Evolutionary conservation across 2,329 filamentous ascomycete genomes (phyloP).

Genomic region (Geosmithia flava): DNA sequence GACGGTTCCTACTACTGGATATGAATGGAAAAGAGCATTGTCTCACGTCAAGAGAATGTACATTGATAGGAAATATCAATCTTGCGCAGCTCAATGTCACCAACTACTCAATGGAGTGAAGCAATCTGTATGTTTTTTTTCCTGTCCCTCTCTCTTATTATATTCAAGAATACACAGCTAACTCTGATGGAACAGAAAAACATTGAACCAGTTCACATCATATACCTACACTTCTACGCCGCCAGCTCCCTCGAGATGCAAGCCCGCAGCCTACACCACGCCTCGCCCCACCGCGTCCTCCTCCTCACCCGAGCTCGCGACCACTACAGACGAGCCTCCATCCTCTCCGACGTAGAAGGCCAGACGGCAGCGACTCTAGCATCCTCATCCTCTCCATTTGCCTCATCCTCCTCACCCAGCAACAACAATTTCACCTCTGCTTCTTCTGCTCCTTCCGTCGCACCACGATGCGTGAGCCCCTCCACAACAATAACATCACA

Average conservation of each 20-base stretch:
- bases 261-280: conserved; percentile 32
- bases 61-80: conserved; percentile 34
- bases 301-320: conserved; percentile 37
- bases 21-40: conserved; percentile 36
- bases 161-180: not conserved
- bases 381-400: not conserved
- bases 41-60: conserved; percentile 42
- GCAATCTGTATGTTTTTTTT: conserved; percentile 25
- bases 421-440: too few species aligned
- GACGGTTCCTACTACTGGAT: not conserved
- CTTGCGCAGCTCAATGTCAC: conserved; percentile 38
- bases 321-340: conserved; percentile 37
- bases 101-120: conserved; percentile 38
- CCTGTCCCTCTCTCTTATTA: too few species aligned
- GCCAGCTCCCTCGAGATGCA: conserved; percentile 46
- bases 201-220: conserved; percentile 25
- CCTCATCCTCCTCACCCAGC: not conserved
- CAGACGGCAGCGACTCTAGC: not conserved
- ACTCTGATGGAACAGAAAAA: conserved; percentile 4
- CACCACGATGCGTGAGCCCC: not conserved
- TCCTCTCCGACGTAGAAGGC: conserved; percentile 31
- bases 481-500: not conserved
- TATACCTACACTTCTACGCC: conserved; percentile 51
- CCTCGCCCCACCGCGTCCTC: conserved; percentile 30
- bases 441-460: not conserved